Conservation (phyloP, 441 rosid genomes). For the Hypseocharis bilobata region DNA sequence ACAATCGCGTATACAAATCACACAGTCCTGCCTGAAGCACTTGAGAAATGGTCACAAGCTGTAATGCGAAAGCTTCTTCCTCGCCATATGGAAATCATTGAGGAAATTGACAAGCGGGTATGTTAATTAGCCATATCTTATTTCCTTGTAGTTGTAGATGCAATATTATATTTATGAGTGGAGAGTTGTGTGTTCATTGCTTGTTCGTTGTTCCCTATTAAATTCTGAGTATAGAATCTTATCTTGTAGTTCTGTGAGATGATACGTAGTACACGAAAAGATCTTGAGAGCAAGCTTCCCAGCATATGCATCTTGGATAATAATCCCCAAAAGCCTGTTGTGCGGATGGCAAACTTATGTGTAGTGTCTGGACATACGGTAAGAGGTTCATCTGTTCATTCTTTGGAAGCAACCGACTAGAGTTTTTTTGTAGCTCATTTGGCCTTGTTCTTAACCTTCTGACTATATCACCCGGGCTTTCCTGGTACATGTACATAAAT, state of each 20-base stretch:
- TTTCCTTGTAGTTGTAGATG: slow-evolving; percentile 12
- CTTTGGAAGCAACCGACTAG: slow-evolving; percentile 13
- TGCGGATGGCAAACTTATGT: slow-evolving; percentile 95
- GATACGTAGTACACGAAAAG: slow-evolving; percentile 40
- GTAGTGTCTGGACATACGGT: slow-evolving; percentile 87
- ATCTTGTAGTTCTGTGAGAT: slow-evolving; percentile 59
- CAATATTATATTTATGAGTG: slow-evolving; percentile 11
- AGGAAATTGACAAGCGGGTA: slow-evolving; percentile 90
- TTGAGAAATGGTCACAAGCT: slow-evolving; percentile 95
- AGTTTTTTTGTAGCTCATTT: slow-evolving; percentile 8
- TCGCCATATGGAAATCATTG: slow-evolving; percentile 98
- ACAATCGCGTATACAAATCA: slow-evolving; percentile 94
- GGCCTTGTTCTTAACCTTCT: neutral
- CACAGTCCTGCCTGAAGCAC: slow-evolving; percentile 98
- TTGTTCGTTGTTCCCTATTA: neutral
- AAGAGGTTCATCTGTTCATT: slow-evolving; percentile 25
- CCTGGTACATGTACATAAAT: neutral
- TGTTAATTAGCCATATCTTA: slow-evolving; percentile 9
- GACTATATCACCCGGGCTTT: neutral
- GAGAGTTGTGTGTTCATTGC: slow-evolving; percentile 1
- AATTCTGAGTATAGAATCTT: neutral
- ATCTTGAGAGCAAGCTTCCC: slow-evolving; percentile 76
- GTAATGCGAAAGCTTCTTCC: slow-evolving; percentile 97
- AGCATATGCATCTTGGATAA: slow-evolving; percentile 71
- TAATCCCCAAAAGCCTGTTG: slow-evolving; percentile 85